phyloP scores from a whole-genome alignment of 805 yeast genomes.

The Spathaspora passalidarum region DNA sequence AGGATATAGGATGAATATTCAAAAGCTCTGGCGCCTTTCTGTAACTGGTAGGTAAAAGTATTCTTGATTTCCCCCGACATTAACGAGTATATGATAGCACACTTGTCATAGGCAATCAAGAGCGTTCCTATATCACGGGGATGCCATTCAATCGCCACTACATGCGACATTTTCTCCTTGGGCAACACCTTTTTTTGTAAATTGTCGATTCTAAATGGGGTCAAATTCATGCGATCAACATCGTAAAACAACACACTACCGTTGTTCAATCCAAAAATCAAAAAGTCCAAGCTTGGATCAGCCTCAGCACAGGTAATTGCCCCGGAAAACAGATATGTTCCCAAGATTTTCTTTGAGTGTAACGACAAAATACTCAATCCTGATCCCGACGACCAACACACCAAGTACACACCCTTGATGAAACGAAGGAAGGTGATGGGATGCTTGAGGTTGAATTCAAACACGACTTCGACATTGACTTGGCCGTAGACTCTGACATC shows the following conservation, averaged over 20 bases:
- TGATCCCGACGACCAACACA: constrained; percentile 58
- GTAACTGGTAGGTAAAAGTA: constrained; percentile 57
- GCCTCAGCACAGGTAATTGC: constrained; percentile 65
- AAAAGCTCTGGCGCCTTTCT: constrained; percentile 66
- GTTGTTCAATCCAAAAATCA: constrained; percentile 72
- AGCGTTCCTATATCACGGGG: constrained; percentile 86
- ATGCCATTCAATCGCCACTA: constrained; percentile 67
- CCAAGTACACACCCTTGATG: constrained; percentile 77
- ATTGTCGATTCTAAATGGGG: constrained; percentile 67
- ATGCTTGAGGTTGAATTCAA: constrained; percentile 49
- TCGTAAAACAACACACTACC: constrained; percentile 75
- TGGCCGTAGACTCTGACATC: constrained; percentile 81
- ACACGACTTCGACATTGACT: constrained; percentile 67
- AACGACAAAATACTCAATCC: constrained; percentile 71
- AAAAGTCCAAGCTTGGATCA: constrained; percentile 89
- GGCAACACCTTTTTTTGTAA: constrained; percentile 62
- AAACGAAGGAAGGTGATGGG: constrained; percentile 59
- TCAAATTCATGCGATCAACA: constrained; percentile 68
- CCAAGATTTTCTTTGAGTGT: constrained; percentile 57
- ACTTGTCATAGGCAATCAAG: constrained; percentile 66
- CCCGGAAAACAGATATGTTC: constrained; percentile 60
- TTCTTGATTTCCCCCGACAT: constrained; percentile 56
- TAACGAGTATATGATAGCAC: constrained; percentile 69
- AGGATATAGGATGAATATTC: constrained; percentile 25
- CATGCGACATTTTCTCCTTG: constrained; percentile 58